A percentile compares a stretch with the other conserved stretches of the same genome.
Conservation (phyloP, 192 early-diverging fungal genomes). For the Oehlia diaphana region DNA sequence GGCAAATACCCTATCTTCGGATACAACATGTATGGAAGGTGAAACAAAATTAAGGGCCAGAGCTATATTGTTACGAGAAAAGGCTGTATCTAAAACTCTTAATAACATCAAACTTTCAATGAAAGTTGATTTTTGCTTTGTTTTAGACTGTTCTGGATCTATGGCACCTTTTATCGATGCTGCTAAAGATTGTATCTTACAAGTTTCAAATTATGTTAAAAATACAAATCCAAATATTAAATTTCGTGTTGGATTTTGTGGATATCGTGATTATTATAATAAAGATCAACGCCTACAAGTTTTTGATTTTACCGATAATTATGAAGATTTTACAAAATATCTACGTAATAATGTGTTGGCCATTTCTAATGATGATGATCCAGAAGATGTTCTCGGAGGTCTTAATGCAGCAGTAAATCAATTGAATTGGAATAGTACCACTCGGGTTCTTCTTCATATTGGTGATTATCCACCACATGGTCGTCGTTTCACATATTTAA, state of each 20-base stretch:
- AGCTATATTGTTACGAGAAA: neutral
- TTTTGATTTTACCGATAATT: neutral
- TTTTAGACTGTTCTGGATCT: slow-evolving; percentile 19
- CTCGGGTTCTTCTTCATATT: slow-evolving; percentile 25
- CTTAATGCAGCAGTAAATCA: slow-evolving; percentile 22
- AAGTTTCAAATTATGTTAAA: slow-evolving; percentile 1
- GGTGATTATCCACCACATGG: slow-evolving; percentile 32
- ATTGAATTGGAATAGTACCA: slow-evolving; percentile 9
- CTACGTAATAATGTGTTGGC: neutral
- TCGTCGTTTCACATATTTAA: neutral
- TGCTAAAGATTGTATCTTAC: slow-evolving; percentile 23
- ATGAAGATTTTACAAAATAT: neutral
- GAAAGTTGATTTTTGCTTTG: slow-evolving; percentile 5
- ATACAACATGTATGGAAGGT: too few relatives aligned
- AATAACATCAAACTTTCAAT: neutral
- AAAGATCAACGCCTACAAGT: neutral
- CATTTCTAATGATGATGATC: neutral
- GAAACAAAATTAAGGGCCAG: neutral
- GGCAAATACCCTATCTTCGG: too few relatives aligned
- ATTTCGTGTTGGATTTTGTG: slow-evolving; percentile 27
- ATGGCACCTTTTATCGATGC: neutral
- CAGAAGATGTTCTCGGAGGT: slow-evolving; percentile 18
- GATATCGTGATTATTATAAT: slow-evolving; percentile 23
- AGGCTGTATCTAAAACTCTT: neutral
- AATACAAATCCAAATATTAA: slow-evolving; percentile 17